These are phyloP conservation scores for Euptelea pleiosperma DNA, from an alignment of 164 flowering plant species.

Conservation along the genomic window DNA sequence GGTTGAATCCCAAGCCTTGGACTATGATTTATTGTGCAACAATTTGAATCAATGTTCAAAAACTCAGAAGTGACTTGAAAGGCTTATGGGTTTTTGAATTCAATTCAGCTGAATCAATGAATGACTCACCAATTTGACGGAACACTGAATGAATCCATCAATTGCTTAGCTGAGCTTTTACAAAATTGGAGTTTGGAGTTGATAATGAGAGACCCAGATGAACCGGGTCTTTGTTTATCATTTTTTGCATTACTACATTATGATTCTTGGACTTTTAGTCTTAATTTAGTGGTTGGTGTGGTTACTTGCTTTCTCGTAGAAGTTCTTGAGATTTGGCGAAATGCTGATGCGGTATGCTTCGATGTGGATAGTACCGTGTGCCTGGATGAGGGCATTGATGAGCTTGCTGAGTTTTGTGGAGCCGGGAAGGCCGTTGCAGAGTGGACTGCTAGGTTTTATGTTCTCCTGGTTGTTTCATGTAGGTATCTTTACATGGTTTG, in stretches of 20 bases:
- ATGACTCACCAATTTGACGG: too few relatives aligned
- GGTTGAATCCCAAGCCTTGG: slow-evolving; percentile 24
- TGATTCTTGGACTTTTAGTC: not conserved
- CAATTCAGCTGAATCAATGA: not conserved
- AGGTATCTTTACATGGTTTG: not conserved
- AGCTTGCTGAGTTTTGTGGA: slow-evolving; percentile 97
- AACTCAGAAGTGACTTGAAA: not conserved
- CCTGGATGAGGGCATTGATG: slow-evolving; percentile 96
- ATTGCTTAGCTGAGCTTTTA: too few relatives aligned
- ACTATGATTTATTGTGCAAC: not conserved
- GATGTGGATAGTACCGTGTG: slow-evolving; percentile 99
- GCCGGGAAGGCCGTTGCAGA: slow-evolving; percentile 99
- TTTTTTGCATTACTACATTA: too few relatives aligned
- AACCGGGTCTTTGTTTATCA: not conserved
- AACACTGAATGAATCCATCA: too few relatives aligned
- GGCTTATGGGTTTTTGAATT: not conserved
- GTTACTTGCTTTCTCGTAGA: slow-evolving; percentile 32
- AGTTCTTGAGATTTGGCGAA: slow-evolving; percentile 67
- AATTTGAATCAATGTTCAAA: not conserved
- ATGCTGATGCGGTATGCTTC: slow-evolving; percentile 85
- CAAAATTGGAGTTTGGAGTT: not conserved
- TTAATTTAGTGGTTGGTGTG: not conserved
- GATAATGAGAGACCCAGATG: not conserved
- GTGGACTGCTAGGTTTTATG: slow-evolving; percentile 85
- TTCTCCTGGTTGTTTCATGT: not conserved